These are phyloP conservation scores for Fusarium compactum DNA, from an alignment of 2,329 filamentous ascomycete genomes.

Conservation along the genomic window DNA sequence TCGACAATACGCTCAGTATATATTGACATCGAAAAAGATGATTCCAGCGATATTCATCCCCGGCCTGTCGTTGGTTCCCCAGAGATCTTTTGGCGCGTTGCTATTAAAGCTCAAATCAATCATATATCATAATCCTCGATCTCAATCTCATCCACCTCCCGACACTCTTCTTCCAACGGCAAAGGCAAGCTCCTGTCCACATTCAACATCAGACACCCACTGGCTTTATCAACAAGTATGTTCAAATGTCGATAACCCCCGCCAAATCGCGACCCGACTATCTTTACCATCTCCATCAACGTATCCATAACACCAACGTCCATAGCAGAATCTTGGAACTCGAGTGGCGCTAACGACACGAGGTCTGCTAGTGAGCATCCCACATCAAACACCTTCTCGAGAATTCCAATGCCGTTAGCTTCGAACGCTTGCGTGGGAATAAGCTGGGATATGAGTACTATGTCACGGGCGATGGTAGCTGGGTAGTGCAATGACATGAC, in stretches of 20 bases:
- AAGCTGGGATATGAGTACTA: conserved; percentile 40
- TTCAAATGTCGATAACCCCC: conserved; percentile 21
- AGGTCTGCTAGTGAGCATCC: conserved; percentile 50
- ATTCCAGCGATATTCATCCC: too few species aligned
- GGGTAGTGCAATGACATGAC: conserved; percentile 48
- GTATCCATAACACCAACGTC: conserved; percentile 27
- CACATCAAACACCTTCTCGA: conserved; percentile 52
- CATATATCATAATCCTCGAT: background rate
- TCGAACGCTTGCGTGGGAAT: conserved; percentile 47
- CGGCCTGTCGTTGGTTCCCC: too few species aligned
- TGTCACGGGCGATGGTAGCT: conserved; percentile 42
- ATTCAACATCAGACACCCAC: background rate
- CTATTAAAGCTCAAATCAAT: too few species aligned
- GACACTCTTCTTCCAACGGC: background rate
- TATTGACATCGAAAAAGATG: too few species aligned
- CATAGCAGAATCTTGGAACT: background rate
- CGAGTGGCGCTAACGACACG: background rate
- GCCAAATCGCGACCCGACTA: conserved; percentile 14
- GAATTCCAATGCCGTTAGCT: conserved; percentile 51
- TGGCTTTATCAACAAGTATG: conserved; percentile 27
- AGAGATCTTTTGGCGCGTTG: too few species aligned
- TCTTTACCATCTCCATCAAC: conserved; percentile 23
- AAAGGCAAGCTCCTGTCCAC: conserved; percentile 1
- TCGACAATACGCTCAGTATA: too few species aligned
- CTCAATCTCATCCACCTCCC: background rate